Base-by-base conservation (phyloP, 306 rosid genomes). In the Comarum palustre region DNA sequence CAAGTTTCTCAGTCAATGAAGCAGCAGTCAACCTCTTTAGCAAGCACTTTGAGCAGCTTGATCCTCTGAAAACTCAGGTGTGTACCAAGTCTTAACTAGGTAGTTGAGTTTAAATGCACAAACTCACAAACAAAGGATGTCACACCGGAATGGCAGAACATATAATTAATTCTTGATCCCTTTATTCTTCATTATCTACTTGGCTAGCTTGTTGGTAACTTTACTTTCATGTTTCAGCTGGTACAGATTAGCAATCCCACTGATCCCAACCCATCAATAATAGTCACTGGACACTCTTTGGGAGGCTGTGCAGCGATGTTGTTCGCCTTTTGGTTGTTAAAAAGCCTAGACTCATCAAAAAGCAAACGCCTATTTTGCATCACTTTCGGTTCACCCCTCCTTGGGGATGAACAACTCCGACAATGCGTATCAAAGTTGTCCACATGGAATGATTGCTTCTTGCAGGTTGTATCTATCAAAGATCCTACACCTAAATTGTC, bases 221-320 rank as follows among this genome's bases (percentile, higher is more conserved):
- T 57, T 20, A 55, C 77, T 75, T 75, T 80, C n/a, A 87, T 72
- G 81, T 54, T 38, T 5, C 39, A 66, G 24, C 5, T 27, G 51
- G 63, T 17, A 45, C 14, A 36, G 7, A 20, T 20, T 22, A 22
- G 14, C 60, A 19, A 45, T 25, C 42, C 77, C 11, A 32, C 66
- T 17, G n/a, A n/a, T n/a, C n/a, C n/a, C n/a, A n/a, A n/a, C n/a
- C 72, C 59, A 24, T 16, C 84, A 79, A 75, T 90, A 84, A 72
- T 92, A 25, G 66, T 88, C 42, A 88, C 91, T 24, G 95, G 98
- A 74, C 75, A 54, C 61, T 85, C 59, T 47, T 50, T 80, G 43
- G 96, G 95, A 66, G 96, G 98, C 63, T 22, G 85, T 36, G 79
- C 84, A 43, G 98, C 98, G 72, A 80, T 92, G 38, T 84, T 90